A percentile compares a stretch with the other conserved stretches of the same genome.
Evolutionary conservation across 163 green algal genomes (phyloP).

Genomic region (Prototheca cutis): DNA sequence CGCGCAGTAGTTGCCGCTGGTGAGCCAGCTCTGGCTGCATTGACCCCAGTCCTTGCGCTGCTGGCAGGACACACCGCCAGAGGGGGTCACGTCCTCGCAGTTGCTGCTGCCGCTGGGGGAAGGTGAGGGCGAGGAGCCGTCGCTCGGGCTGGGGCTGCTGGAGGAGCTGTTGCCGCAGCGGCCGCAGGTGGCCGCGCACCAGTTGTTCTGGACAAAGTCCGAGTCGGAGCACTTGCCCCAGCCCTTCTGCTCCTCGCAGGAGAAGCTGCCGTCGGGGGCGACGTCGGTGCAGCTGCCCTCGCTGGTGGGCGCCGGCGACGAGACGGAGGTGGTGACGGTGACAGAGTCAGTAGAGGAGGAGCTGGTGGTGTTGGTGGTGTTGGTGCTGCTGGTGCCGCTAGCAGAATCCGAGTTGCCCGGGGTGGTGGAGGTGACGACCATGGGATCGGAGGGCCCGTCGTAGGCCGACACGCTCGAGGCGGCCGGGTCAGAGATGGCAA

Average conservation of each 20-base stretch:
- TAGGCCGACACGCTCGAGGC: constrained; percentile 8
- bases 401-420: constrained; percentile 12
- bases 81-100: constrained; percentile 9
- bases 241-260: constrained; percentile 4
- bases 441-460: constrained; percentile 16
- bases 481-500: constrained; percentile 30
- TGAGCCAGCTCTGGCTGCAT: constrained; percentile 32
- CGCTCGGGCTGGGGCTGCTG: not conserved
- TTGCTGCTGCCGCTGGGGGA: not conserved
- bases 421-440: constrained; percentile 20
- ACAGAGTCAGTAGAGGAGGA: not conserved
- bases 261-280: not conserved
- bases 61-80: not conserved
- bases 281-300: constrained; percentile 10
- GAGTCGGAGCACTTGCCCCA: constrained; percentile 5
- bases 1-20: constrained; percentile 30
- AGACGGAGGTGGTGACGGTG: not conserved
- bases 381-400: not conserved
- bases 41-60: constrained; percentile 40
- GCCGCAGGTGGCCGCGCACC: constrained; percentile 6
- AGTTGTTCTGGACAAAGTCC: not conserved
- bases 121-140: not conserved
- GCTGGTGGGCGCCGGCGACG: not conserved
- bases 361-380: not conserved
- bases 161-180: not conserved